Evolutionary conservation across 345 rosid genomes (phyloP).

Genomic region (Brassica juncea): DNA sequence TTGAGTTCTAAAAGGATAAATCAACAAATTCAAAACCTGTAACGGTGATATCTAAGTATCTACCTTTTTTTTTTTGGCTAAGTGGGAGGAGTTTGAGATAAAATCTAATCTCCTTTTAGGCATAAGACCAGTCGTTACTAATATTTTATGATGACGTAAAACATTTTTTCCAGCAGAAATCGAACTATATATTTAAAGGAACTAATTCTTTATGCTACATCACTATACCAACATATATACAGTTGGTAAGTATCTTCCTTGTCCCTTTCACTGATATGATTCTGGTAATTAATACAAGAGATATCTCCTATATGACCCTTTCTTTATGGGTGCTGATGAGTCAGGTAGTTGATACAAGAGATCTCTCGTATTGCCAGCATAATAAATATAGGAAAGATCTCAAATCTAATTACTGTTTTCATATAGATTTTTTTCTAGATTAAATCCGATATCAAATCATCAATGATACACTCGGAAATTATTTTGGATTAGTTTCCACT

Average conservation of each 20-base stretch:
- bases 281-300: constrained; percentile 19
- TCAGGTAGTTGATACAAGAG: constrained; percentile 13
- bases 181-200: neutral
- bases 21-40: neutral
- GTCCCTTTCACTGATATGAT: neutral
- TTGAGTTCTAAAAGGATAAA: neutral
- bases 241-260: neutral
- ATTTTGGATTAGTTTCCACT: neutral
- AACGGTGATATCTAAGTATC: neutral
- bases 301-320: neutral
- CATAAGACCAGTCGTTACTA: neutral
- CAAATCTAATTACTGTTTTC: constrained; percentile 13
- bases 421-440: constrained; percentile 1
- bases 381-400: constrained; percentile 10
- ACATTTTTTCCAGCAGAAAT: neutral
- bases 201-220: neutral
- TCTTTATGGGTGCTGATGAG: neutral
- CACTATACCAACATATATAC: neutral
- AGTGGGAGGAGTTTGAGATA: neutral
- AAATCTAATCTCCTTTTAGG: neutral
- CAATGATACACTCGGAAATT: constrained; percentile 17
- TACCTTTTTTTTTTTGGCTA: neutral
- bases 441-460: constrained; percentile 23
- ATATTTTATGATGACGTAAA: neutral
- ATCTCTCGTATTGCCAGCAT: constrained; percentile 18